Base-by-base conservation (phyloP, 169 alveolate species). In the Plasmodium cynomolgi region DNA sequence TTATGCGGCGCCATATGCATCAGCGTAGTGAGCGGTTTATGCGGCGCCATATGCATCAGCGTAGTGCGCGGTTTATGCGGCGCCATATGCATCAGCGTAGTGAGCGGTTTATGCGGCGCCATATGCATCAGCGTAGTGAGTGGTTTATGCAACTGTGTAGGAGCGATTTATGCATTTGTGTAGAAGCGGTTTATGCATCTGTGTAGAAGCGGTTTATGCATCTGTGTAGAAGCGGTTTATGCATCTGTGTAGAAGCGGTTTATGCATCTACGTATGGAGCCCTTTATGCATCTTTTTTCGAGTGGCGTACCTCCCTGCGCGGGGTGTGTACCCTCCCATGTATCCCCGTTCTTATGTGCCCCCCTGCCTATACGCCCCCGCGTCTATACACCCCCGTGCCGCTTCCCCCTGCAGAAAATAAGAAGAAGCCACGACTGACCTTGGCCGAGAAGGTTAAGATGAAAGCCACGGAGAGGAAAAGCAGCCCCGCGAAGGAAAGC, bases 381-480 rank as follows among this genome's bases (percentile, higher is more conserved):
- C 41, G 56, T 33, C 3, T 17, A 71, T 17, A 39, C 41, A 34
- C 44, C 34, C 62, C 13, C 7, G 29, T 15, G 72, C 37, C 1
- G 58, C 26, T 56, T 50, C 31, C 4, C 56, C 50, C 73, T 81
- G 15, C 72, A 88, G 94, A 88, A 73, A 88, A 88, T 17, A 88
- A 88, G 75, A 88, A 88, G 56, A 88, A 88, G 50, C 94, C 94
- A 1, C 62, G 94, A 23, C 33, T 88, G 75, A 88, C 83, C 15
- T 44, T 88, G 72, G 88, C 94, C 15, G 94, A 88, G 73, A 88
- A 79, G 37, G 56, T 88, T 20, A 88, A 88, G 37, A 71, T 73
- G 94, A 88, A 88, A 39, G 73, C 29, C 39, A 26, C 23, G 20
- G 94, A 88, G 72, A 77, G 77, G 9, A 81, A 62, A 20, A 39